Percentiles rank a stretch among this genome's conserved stretches.
phyloP scores from a whole-genome alignment of 2,329 filamentous ascomycete genomes.

The Coniochaeta hoffmannii region DNA sequence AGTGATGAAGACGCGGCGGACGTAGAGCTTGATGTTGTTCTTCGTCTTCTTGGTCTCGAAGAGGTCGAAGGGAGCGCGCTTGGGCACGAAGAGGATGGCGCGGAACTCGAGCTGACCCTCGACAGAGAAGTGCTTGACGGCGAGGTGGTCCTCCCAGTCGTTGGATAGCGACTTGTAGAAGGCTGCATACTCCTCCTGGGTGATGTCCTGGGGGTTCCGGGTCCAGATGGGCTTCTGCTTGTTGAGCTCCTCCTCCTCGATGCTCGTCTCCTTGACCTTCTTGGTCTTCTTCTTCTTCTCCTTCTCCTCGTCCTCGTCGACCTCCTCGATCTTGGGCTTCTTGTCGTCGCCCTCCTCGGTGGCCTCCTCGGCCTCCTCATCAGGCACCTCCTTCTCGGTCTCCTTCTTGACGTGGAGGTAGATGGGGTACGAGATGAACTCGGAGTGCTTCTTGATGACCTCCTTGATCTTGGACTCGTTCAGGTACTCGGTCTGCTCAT shows the following conservation, averaged over 20 bases:
- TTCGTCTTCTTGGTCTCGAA: conserved; percentile 99
- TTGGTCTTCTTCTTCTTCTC: conserved; percentile 92
- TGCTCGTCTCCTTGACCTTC: conserved; percentile 97
- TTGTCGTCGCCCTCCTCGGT: conserved; percentile 75
- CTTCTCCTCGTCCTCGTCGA: conserved; percentile 74
- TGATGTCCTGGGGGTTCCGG: conserved; percentile 93
- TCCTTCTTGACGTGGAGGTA: conserved; percentile 99
- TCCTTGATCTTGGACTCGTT: conserved; percentile 99
- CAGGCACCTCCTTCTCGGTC: conserved; percentile 96
- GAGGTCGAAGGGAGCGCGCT: conserved; percentile 98
- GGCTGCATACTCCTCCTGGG: conserved; percentile 89
- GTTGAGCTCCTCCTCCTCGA: conserved; percentile 99
- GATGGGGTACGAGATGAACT: conserved; percentile 99
- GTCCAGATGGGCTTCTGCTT: conserved; percentile 99
- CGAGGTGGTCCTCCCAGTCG: conserved; percentile 99
- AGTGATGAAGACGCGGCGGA: conserved; percentile 99
- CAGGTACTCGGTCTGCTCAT: conserved; percentile 96
- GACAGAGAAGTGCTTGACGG: conserved; percentile 99
- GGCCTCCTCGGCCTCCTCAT: conserved; percentile 76
- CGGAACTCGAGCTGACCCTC: conserved; percentile 99
- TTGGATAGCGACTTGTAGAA: conserved; percentile 99
- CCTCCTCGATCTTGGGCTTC: conserved; percentile 94
- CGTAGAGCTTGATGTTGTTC: conserved; percentile 99
- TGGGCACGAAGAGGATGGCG: conserved; percentile 97
- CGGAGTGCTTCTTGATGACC: conserved; percentile 99